phyloP scores from a whole-genome alignment of 2,329 filamentous ascomycete genomes.

The Cladosporium sp. region DNA sequence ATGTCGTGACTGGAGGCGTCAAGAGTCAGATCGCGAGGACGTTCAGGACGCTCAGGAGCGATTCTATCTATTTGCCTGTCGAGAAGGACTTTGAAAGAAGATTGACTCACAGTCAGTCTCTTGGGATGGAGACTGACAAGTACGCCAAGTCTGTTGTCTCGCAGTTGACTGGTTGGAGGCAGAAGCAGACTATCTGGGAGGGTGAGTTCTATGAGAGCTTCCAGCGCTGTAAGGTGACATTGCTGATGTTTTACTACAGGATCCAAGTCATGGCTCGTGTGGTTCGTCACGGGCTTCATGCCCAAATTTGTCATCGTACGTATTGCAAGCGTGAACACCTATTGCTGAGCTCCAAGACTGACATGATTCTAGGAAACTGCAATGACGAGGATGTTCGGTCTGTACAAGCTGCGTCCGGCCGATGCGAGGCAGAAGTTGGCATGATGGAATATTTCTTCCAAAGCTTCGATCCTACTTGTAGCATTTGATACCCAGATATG shows the following conservation, averaged over 20 bases:
- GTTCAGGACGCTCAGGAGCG: constrained; percentile 49
- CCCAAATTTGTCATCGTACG: constrained; percentile 44
- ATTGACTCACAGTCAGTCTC: constrained; percentile 56
- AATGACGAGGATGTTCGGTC: constrained; percentile 20
- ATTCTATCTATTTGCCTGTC: constrained; percentile 56
- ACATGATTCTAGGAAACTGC: constrained; percentile 8
- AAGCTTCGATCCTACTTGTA: not conserved
- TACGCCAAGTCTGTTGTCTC: constrained; percentile 60
- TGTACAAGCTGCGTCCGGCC: constrained; percentile 7
- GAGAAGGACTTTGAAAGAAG: constrained; percentile 54
- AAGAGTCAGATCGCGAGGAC: constrained; percentile 60
- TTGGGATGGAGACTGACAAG: constrained; percentile 53
- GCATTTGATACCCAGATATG: constrained; percentile 7
- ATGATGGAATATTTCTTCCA: not conserved
- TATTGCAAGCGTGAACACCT: not conserved
- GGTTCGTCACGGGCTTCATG: constrained; percentile 52
- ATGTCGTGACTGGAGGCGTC: constrained; percentile 61
- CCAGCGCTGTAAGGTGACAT: no score
- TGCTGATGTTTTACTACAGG: not conserved
- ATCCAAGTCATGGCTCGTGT: constrained; percentile 49
- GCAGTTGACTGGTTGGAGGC: constrained; percentile 47
- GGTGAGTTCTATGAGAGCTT: constrained; percentile 35
- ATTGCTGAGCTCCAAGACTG: not conserved
- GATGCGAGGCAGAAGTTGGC: constrained; percentile 11
- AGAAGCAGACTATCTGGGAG: constrained; percentile 54